These are phyloP conservation scores for Wickerhamomyces strasburgensis DNA, from an alignment of 805 yeast species.

Conservation along the genomic window DNA sequence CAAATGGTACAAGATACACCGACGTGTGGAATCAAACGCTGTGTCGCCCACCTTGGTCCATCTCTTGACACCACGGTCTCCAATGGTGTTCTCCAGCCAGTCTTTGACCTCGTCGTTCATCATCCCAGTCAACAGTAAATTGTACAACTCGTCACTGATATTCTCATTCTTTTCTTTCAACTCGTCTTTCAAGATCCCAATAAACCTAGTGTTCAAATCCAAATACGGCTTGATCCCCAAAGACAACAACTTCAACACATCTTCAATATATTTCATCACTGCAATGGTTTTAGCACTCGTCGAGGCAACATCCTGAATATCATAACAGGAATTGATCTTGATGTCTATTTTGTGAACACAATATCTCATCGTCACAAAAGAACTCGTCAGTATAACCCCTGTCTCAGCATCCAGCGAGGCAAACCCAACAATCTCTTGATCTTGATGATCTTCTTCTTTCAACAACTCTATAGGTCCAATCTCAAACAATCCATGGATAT, in stretches of 20 bases:
- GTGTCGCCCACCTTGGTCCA: conserved; percentile 48
- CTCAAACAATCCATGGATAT: conserved; percentile 30
- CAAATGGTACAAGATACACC: conserved; percentile 42
- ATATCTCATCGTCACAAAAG: conserved; percentile 18
- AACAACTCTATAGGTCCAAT: conserved; percentile 21
- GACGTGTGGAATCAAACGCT: conserved; percentile 46
- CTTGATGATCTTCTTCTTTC: conserved; percentile 8
- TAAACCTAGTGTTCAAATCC: conserved; percentile 33
- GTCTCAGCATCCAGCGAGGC: conserved; percentile 6
- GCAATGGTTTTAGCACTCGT: conserved; percentile 21
- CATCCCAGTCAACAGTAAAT: conserved; percentile 49
- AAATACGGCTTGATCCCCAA: conserved; percentile 32
- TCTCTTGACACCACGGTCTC: conserved; percentile 58
- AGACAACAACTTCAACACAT: conserved; percentile 25
- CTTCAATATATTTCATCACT: conserved; percentile 30
- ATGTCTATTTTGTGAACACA: conserved; percentile 14
- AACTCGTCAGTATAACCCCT: conserved; percentile 20
- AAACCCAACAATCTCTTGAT: conserved; percentile 18
- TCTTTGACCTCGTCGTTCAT: conserved; percentile 45
- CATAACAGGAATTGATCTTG: conserved; percentile 8
- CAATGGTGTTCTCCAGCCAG: conserved; percentile 61
- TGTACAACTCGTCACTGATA: conserved; percentile 38
- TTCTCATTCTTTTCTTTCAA: conserved; percentile 21
- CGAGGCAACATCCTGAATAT: conserved; percentile 15
- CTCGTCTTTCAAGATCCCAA: conserved; percentile 34